Base-by-base conservation (phyloP, 169 alveolate genomes). In the Plasmodium yoelii region DNA sequence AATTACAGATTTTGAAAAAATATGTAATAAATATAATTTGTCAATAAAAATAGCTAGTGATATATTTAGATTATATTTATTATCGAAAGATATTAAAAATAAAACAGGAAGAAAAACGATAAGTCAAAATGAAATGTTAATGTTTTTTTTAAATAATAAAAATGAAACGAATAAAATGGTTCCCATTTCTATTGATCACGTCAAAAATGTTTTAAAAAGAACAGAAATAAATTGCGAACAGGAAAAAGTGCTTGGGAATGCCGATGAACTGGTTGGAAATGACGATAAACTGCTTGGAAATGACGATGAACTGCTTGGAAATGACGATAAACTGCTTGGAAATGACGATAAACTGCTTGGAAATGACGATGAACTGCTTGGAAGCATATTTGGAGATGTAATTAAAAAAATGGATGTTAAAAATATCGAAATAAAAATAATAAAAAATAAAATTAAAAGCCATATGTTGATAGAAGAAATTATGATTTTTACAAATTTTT, bases 391-490 rank as follows among this genome's bases (percentile, higher is more conserved):
- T 22, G 34, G 34, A 47, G 42, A 57, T 15, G 6, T 80, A 22
- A 56, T 91, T 19, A 51, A 87, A 46, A 61, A 80, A 51, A 84
- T 39, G n/a, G 91, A 92, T 57, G 82, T 71, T 60, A 60, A 73
- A 18, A 87, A 84, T 34, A 60, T 87, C 4, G 28, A 61, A 57
- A 39, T 73, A 47, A 61, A 87, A 15, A 75, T 28, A 56, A 18
- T 80, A 2, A 60, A 88, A n/a, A 84, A 91, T 82, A 63, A 73
- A 59, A 69, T 28, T 19, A 93, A 92, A 57, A 94, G 96, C 80
- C 96, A 94, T 60, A 93, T 87, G 87, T 69, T 94, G 69, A 93
- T 94, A 19, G 96, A 94, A 93, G 96, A 94, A 75, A 91, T 94
- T 94, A 94, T 94, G 96, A 74, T 94, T 13, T 87, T 94, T 26